Evolutionary conservation across 1,284 basidiomycete species (phyloP).

Genomic region (Ceratobasidium sp.): DNA sequence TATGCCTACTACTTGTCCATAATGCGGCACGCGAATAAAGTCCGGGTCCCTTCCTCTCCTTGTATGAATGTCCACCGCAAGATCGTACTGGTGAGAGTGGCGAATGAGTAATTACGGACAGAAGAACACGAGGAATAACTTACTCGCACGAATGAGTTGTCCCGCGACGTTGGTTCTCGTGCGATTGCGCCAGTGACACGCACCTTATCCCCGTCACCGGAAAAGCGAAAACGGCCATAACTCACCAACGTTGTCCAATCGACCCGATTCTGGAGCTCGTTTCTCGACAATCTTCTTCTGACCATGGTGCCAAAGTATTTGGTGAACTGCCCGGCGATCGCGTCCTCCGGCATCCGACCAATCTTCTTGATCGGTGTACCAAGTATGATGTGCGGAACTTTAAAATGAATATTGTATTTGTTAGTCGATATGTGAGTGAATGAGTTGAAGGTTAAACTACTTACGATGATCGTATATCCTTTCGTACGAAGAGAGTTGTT

Average conservation of each 20-base stretch:
- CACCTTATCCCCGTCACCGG: constrained; percentile 13
- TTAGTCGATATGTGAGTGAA: too few species aligned
- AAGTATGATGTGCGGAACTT: too few species aligned
- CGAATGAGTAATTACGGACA: background rate
- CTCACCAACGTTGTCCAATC: constrained; percentile 14
- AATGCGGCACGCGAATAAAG: background rate
- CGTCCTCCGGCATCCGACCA: too few species aligned
- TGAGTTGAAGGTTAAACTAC: too few species aligned
- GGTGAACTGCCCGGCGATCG: too few species aligned
- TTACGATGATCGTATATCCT: too few species aligned
- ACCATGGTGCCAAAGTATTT: too few species aligned
- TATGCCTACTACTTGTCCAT: constrained; percentile 11
- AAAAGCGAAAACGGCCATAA: constrained; percentile 35
- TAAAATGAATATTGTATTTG: too few species aligned
- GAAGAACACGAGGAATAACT: background rate
- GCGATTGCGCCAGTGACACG: background rate
- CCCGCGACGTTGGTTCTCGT: background rate
- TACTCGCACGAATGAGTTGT: constrained; percentile 38
- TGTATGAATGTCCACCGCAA: background rate
- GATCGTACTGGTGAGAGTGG: constrained; percentile 2
- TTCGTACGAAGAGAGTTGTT: too few species aligned
- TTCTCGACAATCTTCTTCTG: too few species aligned
- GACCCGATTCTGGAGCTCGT: too few species aligned
- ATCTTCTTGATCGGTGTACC: too few species aligned
- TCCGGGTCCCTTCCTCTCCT: background rate